These are phyloP conservation scores for Ophioceras dolichostomum DNA, from an alignment of 2,329 filamentous ascomycete genomes.

Conservation along the genomic window DNA sequence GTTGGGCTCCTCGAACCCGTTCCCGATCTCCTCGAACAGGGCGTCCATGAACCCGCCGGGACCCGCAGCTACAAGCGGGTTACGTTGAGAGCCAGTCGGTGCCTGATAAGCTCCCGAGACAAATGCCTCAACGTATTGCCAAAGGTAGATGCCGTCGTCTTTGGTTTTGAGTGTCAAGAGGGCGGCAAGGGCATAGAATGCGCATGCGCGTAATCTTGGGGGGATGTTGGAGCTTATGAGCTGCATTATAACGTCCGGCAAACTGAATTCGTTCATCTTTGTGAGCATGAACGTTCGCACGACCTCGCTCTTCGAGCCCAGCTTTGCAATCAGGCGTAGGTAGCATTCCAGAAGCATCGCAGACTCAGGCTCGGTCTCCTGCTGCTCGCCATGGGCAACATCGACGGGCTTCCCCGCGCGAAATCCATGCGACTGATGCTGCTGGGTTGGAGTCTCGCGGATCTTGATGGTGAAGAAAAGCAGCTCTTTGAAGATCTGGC, in stretches of 20 bases:
- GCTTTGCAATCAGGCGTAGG: constrained; percentile 71
- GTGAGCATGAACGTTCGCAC: constrained; percentile 62
- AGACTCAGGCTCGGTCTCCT: constrained; percentile 80
- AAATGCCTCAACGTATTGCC: constrained; percentile 71
- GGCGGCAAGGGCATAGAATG: constrained; percentile 66
- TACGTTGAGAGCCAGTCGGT: constrained; percentile 6
- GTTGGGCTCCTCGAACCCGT: constrained; percentile 73
- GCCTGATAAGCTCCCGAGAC: constrained; percentile 42
- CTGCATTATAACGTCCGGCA: constrained; percentile 50
- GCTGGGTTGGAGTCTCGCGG: constrained; percentile 52
- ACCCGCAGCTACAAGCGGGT: constrained; percentile 18
- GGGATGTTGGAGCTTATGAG: constrained; percentile 69
- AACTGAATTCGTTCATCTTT: constrained; percentile 35
- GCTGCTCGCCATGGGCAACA: constrained; percentile 46
- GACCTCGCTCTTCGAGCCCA: constrained; percentile 60
- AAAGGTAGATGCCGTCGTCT: constrained; percentile 59
- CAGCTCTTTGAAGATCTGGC: constrained; percentile 83
- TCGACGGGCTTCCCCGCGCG: constrained; percentile 47
- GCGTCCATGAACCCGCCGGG: constrained; percentile 49
- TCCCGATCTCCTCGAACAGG: constrained; percentile 62
- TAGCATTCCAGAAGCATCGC: constrained; percentile 97
- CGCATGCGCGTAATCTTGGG: constrained; percentile 66
- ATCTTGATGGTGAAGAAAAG: constrained; percentile 72
- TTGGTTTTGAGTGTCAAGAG: constrained; percentile 64
- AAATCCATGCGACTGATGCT: constrained; percentile 40